phyloP scores from a whole-genome alignment of 1,284 basidiomycete species.

The Cryptococcus hybrid region DNA sequence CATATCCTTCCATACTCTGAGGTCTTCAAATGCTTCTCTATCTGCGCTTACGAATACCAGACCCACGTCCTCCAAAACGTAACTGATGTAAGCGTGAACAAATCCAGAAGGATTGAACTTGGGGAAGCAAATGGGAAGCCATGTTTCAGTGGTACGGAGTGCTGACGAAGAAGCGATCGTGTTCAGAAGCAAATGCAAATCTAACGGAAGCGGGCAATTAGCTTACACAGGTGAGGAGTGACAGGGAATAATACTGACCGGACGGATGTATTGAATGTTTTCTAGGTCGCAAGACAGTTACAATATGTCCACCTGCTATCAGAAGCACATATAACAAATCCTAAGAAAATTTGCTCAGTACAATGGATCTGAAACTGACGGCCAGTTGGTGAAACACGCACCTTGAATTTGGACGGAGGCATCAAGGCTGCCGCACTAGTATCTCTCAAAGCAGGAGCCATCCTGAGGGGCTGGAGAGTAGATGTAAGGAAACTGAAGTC shows the following conservation, averaged over 20 bases:
- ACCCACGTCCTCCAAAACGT: constrained; percentile 53
- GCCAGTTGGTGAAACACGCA: constrained; percentile 34
- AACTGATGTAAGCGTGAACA: constrained; percentile 88
- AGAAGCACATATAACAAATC: constrained; percentile 89
- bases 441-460: constrained; percentile 67
- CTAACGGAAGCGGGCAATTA: constrained; percentile 48
- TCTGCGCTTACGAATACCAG: constrained; percentile 53
- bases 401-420: constrained; percentile 75
- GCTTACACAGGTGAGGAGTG: neutral
- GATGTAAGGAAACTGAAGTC: constrained; percentile 78
- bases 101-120: constrained; percentile 90
- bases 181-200: constrained; percentile 83
- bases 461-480: constrained; percentile 73
- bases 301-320: constrained; percentile 71
- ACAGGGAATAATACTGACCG: constrained; percentile 55
- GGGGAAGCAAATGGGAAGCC: constrained; percentile 94
- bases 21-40: constrained; percentile 51
- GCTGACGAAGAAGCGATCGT: constrained; percentile 62
- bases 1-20: constrained; percentile 65
- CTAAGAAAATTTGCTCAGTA: constrained; percentile 50
- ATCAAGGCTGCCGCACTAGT: constrained; percentile 72
- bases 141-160: constrained; percentile 76
- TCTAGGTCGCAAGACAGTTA: constrained; percentile 83
- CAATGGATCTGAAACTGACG: neutral
- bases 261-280: constrained; percentile 95